Evolutionary conservation across 805 yeast genomes (phyloP), one percentile per base, ranked within the genome.

Genomic region (Cyberlindnera mycetangii): DNA sequence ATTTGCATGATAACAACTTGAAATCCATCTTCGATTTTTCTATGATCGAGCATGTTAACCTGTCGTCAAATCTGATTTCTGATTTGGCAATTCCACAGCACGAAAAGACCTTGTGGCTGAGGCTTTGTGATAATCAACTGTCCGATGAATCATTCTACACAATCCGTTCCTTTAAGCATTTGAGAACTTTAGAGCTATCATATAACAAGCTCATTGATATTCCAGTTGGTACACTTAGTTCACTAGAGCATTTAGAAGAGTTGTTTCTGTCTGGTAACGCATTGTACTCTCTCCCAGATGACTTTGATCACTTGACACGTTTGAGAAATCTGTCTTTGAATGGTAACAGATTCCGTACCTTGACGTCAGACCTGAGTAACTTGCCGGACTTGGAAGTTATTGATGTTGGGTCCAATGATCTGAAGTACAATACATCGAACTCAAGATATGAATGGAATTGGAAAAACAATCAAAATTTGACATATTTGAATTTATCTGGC

Each of bases 381-480:
- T 72, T 89, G 37, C 59, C 66, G 1, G 74, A 77, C 20, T 67
- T 93, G 57, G 76, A 75, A 25, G 83, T 81, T 9, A 72, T 93
- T 30, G 99, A 93, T 67, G 93, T 88, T 15, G 96, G 97, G 4
- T 86, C 95, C 2, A 93, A 93, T 62, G 83, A 82, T 49, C 70
- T 93, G 65, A 86, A 89, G 58, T 93, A 93, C 65, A 93, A 93
- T 56, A 89, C 92, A 44, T 85, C 93, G 3, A 93, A 93, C 63
- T 87, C 89, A 76, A 95, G 93, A 14, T 92, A 88, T 60, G 99
- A 93, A 62, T 93, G 98, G 97, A 93, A 89, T 65, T 93, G 99
- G 99, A 82, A 85, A 55, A 82, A 81, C 70, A 93, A 93, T 60
- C 70, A 75, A 42, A 78, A 80, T 33, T 70, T 93, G 63, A 79